Conservation (phyloP, 2,329 filamentous ascomycete genomes). For the Epichloe coenophiala region DNA sequence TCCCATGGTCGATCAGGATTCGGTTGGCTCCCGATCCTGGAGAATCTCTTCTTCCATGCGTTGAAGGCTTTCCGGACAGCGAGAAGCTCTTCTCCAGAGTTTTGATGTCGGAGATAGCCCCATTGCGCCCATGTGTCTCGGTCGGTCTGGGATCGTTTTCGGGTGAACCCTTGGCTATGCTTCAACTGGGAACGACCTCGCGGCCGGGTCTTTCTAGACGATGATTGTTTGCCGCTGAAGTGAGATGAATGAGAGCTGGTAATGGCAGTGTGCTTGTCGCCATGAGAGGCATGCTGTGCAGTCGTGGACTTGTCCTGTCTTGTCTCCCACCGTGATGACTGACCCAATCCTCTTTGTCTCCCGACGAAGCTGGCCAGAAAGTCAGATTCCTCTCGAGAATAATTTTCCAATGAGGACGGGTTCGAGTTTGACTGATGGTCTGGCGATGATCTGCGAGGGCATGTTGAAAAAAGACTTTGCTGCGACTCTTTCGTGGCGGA, state of each 20-base stretch:
- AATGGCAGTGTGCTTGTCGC: neutral
- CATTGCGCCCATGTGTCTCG: constrained; percentile 15
- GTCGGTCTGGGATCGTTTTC: neutral
- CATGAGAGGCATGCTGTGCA: neutral
- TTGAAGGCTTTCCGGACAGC: constrained; percentile 13
- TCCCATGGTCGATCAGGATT: constrained; percentile 13
- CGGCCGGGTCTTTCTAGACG: neutral
- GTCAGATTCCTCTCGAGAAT: neutral
- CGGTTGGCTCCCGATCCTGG: constrained; percentile 6
- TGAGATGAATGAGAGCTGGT: neutral
- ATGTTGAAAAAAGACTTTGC: neutral
- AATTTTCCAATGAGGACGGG: neutral
- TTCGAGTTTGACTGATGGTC: neutral
- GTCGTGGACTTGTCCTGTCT: neutral
- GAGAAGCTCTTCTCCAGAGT: constrained; percentile 11
- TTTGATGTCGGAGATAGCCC: constrained; percentile 18
- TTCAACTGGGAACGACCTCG: neutral
- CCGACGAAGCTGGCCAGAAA: neutral
- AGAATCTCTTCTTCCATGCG: constrained; percentile 17
- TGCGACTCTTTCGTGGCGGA: neutral
- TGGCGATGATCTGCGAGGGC: neutral
- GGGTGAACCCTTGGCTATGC: neutral
- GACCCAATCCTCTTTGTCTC: neutral
- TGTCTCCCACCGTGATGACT: neutral
- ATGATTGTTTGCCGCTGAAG: neutral